Evolutionary conservation across 495 filamentous ascomycete species (phyloP), one percentile per base, ranked within the genome.

Genomic region (Penicillium atrosanguineum): DNA sequence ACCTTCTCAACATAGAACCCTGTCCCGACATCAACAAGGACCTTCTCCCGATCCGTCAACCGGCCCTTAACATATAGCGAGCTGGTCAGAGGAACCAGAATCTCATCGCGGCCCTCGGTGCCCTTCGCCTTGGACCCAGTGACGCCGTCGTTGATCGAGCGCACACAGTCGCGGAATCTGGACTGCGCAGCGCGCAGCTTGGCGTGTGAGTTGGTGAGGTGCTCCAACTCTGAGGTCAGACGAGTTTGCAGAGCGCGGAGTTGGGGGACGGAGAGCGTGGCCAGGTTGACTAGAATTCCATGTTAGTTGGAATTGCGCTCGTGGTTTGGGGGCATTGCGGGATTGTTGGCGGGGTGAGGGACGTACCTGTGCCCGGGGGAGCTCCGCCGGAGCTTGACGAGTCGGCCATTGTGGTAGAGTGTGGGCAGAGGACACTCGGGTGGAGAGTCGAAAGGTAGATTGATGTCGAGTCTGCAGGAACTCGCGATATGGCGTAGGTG

Each of bases 1-100:
- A 88, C 87, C 82, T 98, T 98, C 74, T 97, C 94, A 50, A 97
- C 88, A 68, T 90, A 97, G 68, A 94, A 98, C 3, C 94, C 94
- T 1, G 94, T 98, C 15, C 94, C 94, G 16, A 98, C 87, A 75
- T 98, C 94, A 20, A 98, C 91, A 41, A 98, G 79, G 11, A 97
- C 91, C 53, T 86, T 86, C 53, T 88, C 82, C 9, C 87, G 82
- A 69, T 86, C 82, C 29, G 90, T 79, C 19, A 97, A 77, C 18
- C 75, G 83, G 6, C 93, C 95, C 43, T 89, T 88, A 14, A 97
- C 91, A 71, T 97, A 98, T 44, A 98, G 83, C 19, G 90, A 96
- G 56, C 87, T 89, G 2, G 94, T 98, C 46, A 98, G 71, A 0
- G 94, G 94, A 18, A 98, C 89, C 6, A 98, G 81, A 47, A 98